Evolutionary conservation across 2,329 filamentous ascomycete genomes (phyloP).

Genomic region (Sphaerostilbella broomeana): DNA sequence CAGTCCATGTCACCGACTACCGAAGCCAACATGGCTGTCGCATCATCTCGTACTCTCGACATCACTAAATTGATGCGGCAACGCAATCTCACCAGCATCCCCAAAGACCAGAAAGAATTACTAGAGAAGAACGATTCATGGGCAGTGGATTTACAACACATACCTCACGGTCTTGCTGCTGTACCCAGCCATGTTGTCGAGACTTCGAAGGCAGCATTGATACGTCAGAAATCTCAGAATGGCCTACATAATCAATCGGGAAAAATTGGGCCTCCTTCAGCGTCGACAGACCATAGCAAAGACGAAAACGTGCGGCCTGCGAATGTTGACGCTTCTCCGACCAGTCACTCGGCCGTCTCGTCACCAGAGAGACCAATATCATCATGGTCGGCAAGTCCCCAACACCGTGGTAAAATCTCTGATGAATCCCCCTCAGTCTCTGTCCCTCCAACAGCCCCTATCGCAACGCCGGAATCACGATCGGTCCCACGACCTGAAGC

Average conservation of each 20-base stretch:
- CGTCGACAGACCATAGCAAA: not conserved
- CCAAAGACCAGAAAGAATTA: slow-evolving; percentile 33
- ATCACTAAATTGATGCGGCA: slow-evolving; percentile 21
- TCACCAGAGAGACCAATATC: slow-evolving; percentile 11
- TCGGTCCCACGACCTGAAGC: slow-evolving; percentile 6
- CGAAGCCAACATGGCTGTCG: slow-evolving; percentile 21
- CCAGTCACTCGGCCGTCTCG: slow-evolving; percentile 4
- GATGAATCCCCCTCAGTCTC: not conserved
- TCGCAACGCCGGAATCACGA: slow-evolving; percentile 2
- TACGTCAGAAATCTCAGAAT: slow-evolving; percentile 5
- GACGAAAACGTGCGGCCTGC: not conserved
- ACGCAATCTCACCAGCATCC: slow-evolving; percentile 27
- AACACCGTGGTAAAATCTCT: not conserved
- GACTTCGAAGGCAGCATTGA: slow-evolving; percentile 22
- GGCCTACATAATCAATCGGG: slow-evolving; percentile 1
- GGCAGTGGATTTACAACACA: slow-evolving; percentile 24
- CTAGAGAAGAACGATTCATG: slow-evolving; percentile 32
- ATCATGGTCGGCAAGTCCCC: slow-evolving; percentile 21
- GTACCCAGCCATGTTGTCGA: slow-evolving; percentile 32
- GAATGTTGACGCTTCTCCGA: not conserved
- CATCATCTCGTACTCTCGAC: slow-evolving; percentile 19
- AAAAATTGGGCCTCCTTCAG: not conserved
- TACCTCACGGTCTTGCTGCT: slow-evolving; percentile 22
- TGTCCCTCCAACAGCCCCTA: not conserved
- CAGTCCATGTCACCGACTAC: too few species aligned